These are phyloP conservation scores for Ascochyta lentis DNA, from an alignment of 2,329 filamentous ascomycete species.

Conservation along the genomic window DNA sequence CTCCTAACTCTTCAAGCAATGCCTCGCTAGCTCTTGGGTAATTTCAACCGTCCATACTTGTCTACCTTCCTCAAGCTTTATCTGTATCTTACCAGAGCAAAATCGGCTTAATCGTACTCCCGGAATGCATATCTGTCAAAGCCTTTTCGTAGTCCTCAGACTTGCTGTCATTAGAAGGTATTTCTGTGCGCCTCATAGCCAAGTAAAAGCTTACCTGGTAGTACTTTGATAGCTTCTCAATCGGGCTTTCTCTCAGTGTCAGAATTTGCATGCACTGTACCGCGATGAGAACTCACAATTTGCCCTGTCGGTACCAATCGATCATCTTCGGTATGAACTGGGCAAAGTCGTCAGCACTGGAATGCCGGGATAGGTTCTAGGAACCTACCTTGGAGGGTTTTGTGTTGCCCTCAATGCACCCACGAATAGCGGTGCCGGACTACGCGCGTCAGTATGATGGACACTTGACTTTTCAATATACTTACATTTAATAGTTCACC, in stretches of 20 bases:
- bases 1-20: neutral
- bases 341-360: neutral
- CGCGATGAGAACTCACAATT: slow-evolving; percentile 37
- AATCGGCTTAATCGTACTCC: slow-evolving; percentile 52
- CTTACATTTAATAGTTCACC: slow-evolving; percentile 53
- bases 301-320: slow-evolving; percentile 56
- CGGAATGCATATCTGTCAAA: slow-evolving; percentile 53
- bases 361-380: neutral
- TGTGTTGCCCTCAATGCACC: slow-evolving; percentile 57
- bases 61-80: neutral
- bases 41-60: neutral
- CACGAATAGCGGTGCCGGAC: slow-evolving; percentile 57
- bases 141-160: slow-evolving; percentile 52
- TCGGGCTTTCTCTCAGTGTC: neutral
- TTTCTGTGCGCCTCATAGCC: neutral
- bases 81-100: slow-evolving; percentile 43
- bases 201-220: neutral
- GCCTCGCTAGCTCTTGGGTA: neutral
- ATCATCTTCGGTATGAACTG: slow-evolving; percentile 58
- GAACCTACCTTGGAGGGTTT: slow-evolving; percentile 40
- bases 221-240: slow-evolving; percentile 10
- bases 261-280: neutral
- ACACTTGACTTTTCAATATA: neutral
- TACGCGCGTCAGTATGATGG: slow-evolving; percentile 1
- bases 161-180: slow-evolving; percentile 15